phyloP scores from a whole-genome alignment of 352 stramenopile species.

The Globisporangium paroecandrum region DNA sequence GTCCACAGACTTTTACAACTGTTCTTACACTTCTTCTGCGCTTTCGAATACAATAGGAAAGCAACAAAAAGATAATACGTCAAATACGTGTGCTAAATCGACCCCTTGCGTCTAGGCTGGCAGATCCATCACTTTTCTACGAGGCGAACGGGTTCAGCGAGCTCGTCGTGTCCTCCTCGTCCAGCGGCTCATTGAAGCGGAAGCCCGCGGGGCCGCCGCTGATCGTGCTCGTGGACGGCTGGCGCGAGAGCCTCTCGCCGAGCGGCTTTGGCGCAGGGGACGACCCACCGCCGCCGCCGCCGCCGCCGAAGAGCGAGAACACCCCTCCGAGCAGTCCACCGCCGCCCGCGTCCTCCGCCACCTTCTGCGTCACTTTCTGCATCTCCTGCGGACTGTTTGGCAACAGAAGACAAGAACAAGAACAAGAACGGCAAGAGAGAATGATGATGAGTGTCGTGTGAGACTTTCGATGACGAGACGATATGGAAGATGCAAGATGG shows the following conservation, averaged over 20 bases:
- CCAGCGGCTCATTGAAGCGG: conserved; percentile 35
- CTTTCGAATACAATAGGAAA: neutral
- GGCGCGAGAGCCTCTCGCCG: conserved; percentile 30
- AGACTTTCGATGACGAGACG: neutral
- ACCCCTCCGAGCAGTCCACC: conserved; percentile 59
- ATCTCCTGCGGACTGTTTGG: conserved; percentile 51
- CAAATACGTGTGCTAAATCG: neutral
- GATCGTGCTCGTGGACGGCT: conserved; percentile 35
- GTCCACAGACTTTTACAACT: too few relatives aligned
- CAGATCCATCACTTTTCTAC: conserved; percentile 13
- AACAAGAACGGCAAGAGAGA: neutral
- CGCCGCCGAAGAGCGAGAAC: conserved; percentile 66
- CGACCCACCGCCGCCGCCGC: conserved; percentile 17
- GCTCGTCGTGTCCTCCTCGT: conserved; percentile 45
- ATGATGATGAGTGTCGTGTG: neutral
- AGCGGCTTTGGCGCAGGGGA: conserved; percentile 48
- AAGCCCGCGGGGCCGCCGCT: conserved; percentile 29
- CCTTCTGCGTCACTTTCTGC: conserved; percentile 50
- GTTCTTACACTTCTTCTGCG: neutral
- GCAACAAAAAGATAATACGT: neutral
- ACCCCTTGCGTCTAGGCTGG: too few relatives aligned
- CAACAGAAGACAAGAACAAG: neutral
- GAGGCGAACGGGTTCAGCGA: conserved; percentile 67
- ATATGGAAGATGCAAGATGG: neutral
- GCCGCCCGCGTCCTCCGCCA: conserved; percentile 27